Evolutionary conservation across 2,329 filamentous ascomycete species (phyloP), one percentile per base, ranked within the genome.

Genomic region (Onygena corvina): DNA sequence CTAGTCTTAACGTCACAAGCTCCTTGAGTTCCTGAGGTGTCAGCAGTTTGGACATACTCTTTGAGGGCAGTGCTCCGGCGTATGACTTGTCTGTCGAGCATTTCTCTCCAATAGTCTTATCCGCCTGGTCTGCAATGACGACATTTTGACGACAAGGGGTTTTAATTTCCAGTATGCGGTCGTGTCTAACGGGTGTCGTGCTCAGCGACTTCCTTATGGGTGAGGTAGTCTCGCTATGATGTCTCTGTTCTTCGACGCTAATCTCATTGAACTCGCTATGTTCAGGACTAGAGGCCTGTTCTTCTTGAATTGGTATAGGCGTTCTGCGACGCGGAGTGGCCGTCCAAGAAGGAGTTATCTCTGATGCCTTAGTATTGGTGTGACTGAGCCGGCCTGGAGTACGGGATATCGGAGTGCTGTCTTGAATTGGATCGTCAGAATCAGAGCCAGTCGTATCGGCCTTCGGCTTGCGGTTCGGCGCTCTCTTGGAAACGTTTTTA

Each of bases 341-440:
- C 11, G 21, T 42, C 21, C 11, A 23, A 42, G 27, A 7, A 6
- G 5, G n/a, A 21, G 38, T 3, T 14, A 14, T 12, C 9, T 42
- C 16, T 3, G 38, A 21, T 25, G 16, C 2, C 25, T 25, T 25
- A 4, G 23, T 4, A 42, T n/a, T 6, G 21, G 27, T 6, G 16
- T 23, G 25, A 42, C n/a, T 3, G 8, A 23, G 21, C 9, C 38
- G 38, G 12, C 21, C 14, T 5, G 38, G 12, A 14, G 38, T 42
- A 3, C 21, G 27, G 12, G 21, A 27, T 29, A 42, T 27, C 2
- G 44, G 27, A 31, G 14, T 16, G n/a, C 30, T 35, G 35, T 67
- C 63, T 50, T 67, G 65, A 47, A 69, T 57, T 38, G 67, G 67
- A 51, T 69, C 67, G 53, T 69, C 67, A n/a, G 67, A 69, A 52